phyloP scores from a whole-genome alignment of 1,284 basidiomycete species.

The Ceratobasidium sp. region DNA sequence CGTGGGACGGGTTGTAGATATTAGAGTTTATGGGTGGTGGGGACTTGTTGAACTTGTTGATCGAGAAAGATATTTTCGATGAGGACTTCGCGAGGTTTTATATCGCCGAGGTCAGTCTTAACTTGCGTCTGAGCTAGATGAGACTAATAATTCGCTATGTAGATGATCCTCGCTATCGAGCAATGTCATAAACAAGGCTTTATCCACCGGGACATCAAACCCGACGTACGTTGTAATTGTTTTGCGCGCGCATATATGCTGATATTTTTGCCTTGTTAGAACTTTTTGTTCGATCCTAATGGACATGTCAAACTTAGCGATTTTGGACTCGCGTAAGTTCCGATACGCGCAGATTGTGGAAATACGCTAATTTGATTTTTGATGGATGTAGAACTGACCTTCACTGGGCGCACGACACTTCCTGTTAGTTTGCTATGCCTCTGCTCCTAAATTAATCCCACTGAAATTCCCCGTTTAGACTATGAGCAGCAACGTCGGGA shows the following conservation, averaged over 20 bases:
- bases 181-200: conserved; percentile 95
- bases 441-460: conserved; percentile 37
- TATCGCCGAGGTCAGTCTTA: conserved; percentile 80
- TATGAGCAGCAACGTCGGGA: conserved; percentile 94
- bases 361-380: conserved; percentile 41
- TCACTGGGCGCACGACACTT: conserved; percentile 93
- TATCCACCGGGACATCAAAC: conserved; percentile 98
- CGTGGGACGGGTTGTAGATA: conserved; percentile 67
- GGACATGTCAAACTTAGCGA: conserved; percentile 97
- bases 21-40: conserved; percentile 97
- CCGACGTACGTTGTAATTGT: conserved; percentile 72
- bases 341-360: conserved; percentile 17
- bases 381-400: conserved; percentile 74
- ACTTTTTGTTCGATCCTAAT: conserved; percentile 93
- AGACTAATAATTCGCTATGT: conserved; percentile 15
- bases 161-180: conserved; percentile 97
- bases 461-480: conserved; percentile 65
- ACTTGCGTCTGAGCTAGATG: conserved; percentile 47
- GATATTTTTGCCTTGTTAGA: conserved; percentile 65
- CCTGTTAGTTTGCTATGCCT: conserved; percentile 66
- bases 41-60: conserved; percentile 94
- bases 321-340: conserved; percentile 91
- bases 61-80: conserved; percentile 93
- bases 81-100: conserved; percentile 97
- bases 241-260: conserved; percentile 52